These are phyloP conservation scores for Yarrowia sp. DNA, from an alignment of 805 yeast species.

Conservation along the genomic window DNA sequence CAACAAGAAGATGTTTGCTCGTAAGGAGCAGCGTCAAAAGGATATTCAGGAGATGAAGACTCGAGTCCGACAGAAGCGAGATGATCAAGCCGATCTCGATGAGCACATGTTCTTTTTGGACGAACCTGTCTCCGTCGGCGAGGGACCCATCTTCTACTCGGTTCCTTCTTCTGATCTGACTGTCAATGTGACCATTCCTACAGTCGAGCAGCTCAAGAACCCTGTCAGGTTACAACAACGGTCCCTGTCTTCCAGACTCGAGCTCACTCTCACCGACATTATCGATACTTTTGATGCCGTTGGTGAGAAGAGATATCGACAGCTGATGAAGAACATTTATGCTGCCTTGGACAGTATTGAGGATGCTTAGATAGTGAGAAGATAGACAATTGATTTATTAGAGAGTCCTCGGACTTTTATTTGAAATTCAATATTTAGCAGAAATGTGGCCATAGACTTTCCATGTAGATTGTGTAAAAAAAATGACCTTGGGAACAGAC, in stretches of 20 bases:
- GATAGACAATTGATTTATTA: too few species aligned
- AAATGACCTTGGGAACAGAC: too few species aligned
- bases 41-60: not conserved
- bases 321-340: not conserved
- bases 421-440: too few species aligned
- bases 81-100: not conserved
- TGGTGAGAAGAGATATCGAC: constrained; percentile 5
- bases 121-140: not conserved
- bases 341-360: not conserved
- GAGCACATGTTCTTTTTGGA: not conserved
- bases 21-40: constrained; percentile 2
- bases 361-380: not conserved
- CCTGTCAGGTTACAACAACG: not conserved
- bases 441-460: not conserved
- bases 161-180: not conserved
- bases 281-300: constrained; percentile 1
- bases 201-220: not conserved
- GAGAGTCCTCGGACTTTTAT: too few species aligned
- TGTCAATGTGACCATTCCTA: not conserved
- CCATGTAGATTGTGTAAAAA: not conserved
- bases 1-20: constrained; percentile 15
- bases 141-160: constrained; percentile 1
- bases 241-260: not conserved
- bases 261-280: constrained; percentile 1
- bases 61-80: not conserved